A percentile compares a stretch with the other conserved stretches of the same genome.
phyloP scores from a whole-genome alignment of 1,284 basidiomycete genomes.

The Sporisorium graminicola region DNA sequence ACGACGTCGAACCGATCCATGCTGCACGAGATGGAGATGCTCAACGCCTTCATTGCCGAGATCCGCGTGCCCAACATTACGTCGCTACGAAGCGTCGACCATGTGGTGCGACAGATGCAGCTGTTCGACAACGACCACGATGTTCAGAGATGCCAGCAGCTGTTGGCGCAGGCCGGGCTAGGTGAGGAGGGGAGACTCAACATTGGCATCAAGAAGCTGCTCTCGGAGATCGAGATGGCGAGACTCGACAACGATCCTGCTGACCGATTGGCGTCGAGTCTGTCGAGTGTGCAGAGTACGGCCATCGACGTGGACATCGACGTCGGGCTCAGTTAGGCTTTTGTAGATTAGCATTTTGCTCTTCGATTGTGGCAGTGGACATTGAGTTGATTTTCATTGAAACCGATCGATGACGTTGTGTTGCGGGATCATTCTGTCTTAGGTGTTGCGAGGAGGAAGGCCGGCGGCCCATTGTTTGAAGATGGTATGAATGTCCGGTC shows the following conservation, averaged over 20 bases:
- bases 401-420: background rate
- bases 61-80: slow-evolving; percentile 87
- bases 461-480: slow-evolving; percentile 25
- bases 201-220: slow-evolving; percentile 87
- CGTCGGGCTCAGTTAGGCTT: slow-evolving; percentile 45
- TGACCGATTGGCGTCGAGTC: slow-evolving; percentile 69
- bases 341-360: background rate
- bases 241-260: slow-evolving; percentile 77
- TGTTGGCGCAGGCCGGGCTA: slow-evolving; percentile 84
- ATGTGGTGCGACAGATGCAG: slow-evolving; percentile 84
- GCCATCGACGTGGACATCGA: slow-evolving; percentile 53
- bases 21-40: slow-evolving; percentile 88
- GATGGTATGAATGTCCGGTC: slow-evolving; percentile 48
- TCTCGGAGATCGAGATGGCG: slow-evolving; percentile 95
- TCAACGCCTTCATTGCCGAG: slow-evolving; percentile 89
- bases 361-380: background rate
- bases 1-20: slow-evolving; percentile 90
- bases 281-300: slow-evolving; percentile 52
- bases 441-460: slow-evolving; percentile 1
- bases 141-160: slow-evolving; percentile 76
- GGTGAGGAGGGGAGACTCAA: slow-evolving; percentile 76
- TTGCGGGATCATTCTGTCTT: too few species aligned
- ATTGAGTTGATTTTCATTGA: background rate
- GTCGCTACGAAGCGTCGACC: slow-evolving; percentile 79
- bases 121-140: slow-evolving; percentile 79